Base-by-base conservation (phyloP, 2,329 filamentous ascomycete genomes). In the Fusarium sacchari region DNA sequence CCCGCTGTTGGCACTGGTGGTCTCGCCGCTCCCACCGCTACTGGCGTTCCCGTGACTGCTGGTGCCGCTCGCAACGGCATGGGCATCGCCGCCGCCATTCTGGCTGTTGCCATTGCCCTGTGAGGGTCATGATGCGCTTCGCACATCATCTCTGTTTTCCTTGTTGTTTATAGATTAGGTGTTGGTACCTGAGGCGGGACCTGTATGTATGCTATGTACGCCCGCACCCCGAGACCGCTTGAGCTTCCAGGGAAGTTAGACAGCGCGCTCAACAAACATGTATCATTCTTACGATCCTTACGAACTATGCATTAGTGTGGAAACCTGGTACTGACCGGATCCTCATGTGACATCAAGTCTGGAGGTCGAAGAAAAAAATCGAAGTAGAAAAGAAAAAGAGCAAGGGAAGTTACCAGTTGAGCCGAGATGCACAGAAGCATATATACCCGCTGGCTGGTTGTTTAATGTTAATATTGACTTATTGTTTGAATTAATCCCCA, bases 221-320 rank as follows among this genome's bases (percentile, higher is more conserved):
- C 65, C 63, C 52, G 71, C 59, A 67, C 60, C 67, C 53, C 47
- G 67, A 75, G 73, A 46, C 28, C 40, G 74, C 60, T 64, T 40
- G 47, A 47, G 65, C 69, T 76, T 71, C 65, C 63, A 58, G 64
- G 73, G 55, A 74, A 74, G 71, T n/a, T 57, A 52, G 32, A 49
- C 57, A 66, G 64, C 58, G 68, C 60, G 52, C 67, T 66, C 61
- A 69, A 64, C 63, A 72, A 69, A 78, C 69, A 78, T 75, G 78
- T 87, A 82, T 81, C 80, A 84, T 88, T 88, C 86, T 87, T 85
- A 88, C 87, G 86, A 88, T 89, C 87, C 85, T 88, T 88, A 87
- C 83, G 84, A 87, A 83, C 80, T 74, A 78, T 77, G 76, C 72
- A 78, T 79, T 79, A 75, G 73, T 76, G 79, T 73, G 74, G 72